These are phyloP conservation scores for Miscanthus lutarioriparius DNA, from an alignment of 176 grass and related monocot species.

Conservation along the genomic window DNA sequence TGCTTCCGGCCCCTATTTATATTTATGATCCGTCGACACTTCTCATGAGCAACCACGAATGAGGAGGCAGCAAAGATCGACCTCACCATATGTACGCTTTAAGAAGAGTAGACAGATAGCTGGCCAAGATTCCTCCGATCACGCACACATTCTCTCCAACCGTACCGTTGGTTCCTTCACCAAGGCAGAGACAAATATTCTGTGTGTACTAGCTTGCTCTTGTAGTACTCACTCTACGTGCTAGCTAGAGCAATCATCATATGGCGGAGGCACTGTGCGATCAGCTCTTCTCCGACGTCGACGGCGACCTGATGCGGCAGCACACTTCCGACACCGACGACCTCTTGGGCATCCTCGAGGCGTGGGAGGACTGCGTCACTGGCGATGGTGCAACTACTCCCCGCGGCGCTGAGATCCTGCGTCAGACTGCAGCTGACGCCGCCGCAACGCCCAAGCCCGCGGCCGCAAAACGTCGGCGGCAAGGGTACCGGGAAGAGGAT, in stretches of 20 bases:
- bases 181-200: neutral
- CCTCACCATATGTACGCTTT: conserved; percentile 8
- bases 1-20: conserved; percentile 33
- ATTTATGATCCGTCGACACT: conserved; percentile 40
- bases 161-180: neutral
- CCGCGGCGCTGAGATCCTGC: neutral
- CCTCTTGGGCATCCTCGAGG: conserved; percentile 71
- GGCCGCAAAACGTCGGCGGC: neutral
- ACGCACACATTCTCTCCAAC: neutral
- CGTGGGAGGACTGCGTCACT: conserved; percentile 51
- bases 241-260: neutral
- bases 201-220: neutral
- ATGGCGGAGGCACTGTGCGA: conserved; percentile 54
- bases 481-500: neutral
- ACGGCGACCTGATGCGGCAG: conserved; percentile 29
- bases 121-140: conserved; percentile 3
- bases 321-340: conserved; percentile 44
- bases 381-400: neutral
- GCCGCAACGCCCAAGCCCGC: neutral
- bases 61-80: conserved; percentile 33
- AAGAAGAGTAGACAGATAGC: conserved; percentile 23
- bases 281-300: conserved; percentile 45
- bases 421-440: neutral
- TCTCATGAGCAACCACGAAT: conserved; percentile 30
- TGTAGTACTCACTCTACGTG: neutral